Base-by-base conservation (phyloP, 2,329 filamentous ascomycete genomes). In the Cladosporium colombiae region DNA sequence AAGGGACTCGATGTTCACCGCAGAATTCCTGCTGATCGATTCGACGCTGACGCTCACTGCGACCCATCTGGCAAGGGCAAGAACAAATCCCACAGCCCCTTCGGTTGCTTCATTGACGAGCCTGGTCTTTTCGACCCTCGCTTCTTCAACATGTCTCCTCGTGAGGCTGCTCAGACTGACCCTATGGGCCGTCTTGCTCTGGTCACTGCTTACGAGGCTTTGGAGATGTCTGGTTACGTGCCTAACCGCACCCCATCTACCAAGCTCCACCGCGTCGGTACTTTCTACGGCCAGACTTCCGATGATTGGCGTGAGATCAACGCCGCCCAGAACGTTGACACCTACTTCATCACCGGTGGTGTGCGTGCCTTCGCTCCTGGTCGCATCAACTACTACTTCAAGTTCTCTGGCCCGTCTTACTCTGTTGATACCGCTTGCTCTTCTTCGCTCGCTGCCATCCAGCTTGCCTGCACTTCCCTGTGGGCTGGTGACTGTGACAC, bases 131-230 rank as follows among this genome's bases (percentile, higher is more conserved):
- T 94, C 73, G 91, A 94, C 72, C 88, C 90, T n/a, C 84, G 89
- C 0, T 93, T 94, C 79, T 94, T 94, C 85, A 92, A 92, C 78
- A 93, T 94, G 88, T 93, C 90, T 40, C 90, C 91, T 6, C 86
- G 90, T 71, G 91, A 94, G 78, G 91, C 91, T 31, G 86, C 87
- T 61, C 90, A 93, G 74, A 92, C 90, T 1, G 91, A 94, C 75
- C 91, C 91, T 0, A 92, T 92, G 85, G 91, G 92, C 75, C 85
- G 91, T 71, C 83, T 93, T 70, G 89, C 90, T 3, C 80, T 95
- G 25, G 86, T 89, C 10, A 92, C 91, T 2, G 90, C 90, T 0
- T 94, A 92, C 71, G 91, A 94, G 74, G 91, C 91, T 0, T 82
- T 95, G 57, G 91, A 95, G 76, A 91, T 91, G 87, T 88, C 89